Evolutionary conservation across 2,329 filamentous ascomycete species (phyloP).

Genomic region (Akanthomyces muscarius): DNA sequence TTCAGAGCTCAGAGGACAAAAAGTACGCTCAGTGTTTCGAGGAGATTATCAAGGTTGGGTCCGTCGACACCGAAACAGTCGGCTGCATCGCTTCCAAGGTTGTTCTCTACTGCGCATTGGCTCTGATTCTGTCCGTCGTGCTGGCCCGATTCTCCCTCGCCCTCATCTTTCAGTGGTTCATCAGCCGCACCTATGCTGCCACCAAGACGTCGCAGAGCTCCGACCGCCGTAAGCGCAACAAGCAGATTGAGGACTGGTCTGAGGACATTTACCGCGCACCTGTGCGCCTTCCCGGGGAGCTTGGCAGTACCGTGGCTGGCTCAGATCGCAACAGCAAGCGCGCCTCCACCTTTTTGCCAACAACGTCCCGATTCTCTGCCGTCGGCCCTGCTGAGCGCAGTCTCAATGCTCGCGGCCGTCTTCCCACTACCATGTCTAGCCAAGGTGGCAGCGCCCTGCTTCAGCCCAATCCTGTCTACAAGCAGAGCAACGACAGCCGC

Average conservation of each 20-base stretch:
- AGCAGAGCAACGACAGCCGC: slow-evolving; percentile 58
- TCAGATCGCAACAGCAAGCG: slow-evolving; percentile 76
- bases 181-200: slow-evolving; percentile 80
- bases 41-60: slow-evolving; percentile 93
- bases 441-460: slow-evolving; percentile 73
- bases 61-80: slow-evolving; percentile 90
- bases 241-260: slow-evolving; percentile 96
- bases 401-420: slow-evolving; percentile 49
- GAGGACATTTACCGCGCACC: slow-evolving; percentile 96
- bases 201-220: slow-evolving; percentile 78
- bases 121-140: slow-evolving; percentile 89
- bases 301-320: slow-evolving; percentile 56
- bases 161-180: slow-evolving; percentile 92
- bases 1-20: slow-evolving; percentile 76
- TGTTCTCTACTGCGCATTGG: slow-evolving; percentile 87
- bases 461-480: slow-evolving; percentile 69
- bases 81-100: slow-evolving; percentile 97
- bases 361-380: slow-evolving; percentile 90
- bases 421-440: slow-evolving; percentile 86
- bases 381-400: slow-evolving; percentile 72
- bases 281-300: slow-evolving; percentile 71
- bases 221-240: slow-evolving; percentile 77
- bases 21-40: slow-evolving; percentile 80
- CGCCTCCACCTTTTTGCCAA: slow-evolving; percentile 79
- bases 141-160: slow-evolving; percentile 82